Percentiles rank a stretch among this genome's conserved stretches.
These are phyloP conservation scores for Vigna radiata DNA, from an alignment of 306 rosid species.

Conservation along the genomic window DNA sequence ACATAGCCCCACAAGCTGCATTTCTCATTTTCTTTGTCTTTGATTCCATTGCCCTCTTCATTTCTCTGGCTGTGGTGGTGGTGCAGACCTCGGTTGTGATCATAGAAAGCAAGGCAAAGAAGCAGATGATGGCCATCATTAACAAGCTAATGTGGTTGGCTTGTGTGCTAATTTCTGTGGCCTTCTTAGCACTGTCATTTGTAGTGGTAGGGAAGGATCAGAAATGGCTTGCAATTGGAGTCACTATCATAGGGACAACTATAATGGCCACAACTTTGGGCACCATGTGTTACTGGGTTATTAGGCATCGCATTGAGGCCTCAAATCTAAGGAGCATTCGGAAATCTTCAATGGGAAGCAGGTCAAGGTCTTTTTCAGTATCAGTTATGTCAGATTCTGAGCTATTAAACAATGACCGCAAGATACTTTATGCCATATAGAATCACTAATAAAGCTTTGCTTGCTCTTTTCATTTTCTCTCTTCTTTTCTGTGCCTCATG, in stretches of 20 bases:
- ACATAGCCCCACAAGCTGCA: conserved; percentile 66
- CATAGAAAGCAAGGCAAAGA: conserved; percentile 96
- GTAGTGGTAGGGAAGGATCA: conserved; percentile 83
- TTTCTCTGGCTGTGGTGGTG: conserved; percentile 92
- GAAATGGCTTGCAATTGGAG: conserved; percentile 85
- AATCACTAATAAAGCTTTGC: conserved; percentile 7
- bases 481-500: conserved; percentile 5
- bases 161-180: conserved; percentile 82
- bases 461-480: conserved; percentile 3
- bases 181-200: conserved; percentile 86
- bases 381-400: conserved; percentile 81
- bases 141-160: conserved; percentile 99
- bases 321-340: conserved; percentile 71
- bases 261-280: conserved; percentile 95
- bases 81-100: conserved; percentile 97
- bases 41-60: conserved; percentile 89
- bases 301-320: conserved; percentile 83
- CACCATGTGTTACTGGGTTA: conserved; percentile 91
- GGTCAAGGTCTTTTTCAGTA: conserved; percentile 68
- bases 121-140: conserved; percentile 97
- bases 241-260: conserved; percentile 81
- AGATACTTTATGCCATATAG: conserved; percentile 86
- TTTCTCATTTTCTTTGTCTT: conserved; percentile 82
- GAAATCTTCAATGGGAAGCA: conserved; percentile 73
- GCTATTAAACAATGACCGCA: conserved; percentile 72